Base-by-base conservation (phyloP, 1,284 basidiomycete genomes). In the Thelephora terrestris region DNA sequence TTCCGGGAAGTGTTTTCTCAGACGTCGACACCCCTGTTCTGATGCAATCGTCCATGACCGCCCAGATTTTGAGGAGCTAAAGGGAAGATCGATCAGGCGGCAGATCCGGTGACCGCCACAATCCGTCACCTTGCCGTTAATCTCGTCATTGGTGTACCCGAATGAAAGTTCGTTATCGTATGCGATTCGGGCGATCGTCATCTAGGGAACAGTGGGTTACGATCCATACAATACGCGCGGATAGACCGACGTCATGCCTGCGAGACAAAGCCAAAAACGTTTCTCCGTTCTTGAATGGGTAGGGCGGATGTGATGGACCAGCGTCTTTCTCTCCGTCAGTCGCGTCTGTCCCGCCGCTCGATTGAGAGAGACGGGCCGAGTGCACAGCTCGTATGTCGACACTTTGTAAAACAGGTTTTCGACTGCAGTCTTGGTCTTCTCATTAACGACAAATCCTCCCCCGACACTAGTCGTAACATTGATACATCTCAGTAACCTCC, bases 351-450 rank as follows among this genome's bases (percentile, higher is more conserved):
- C 70, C 55, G 20, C 70, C 75, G 58, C 85, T 79, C 5, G 69
- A 71, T 57, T 89, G 87, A 54, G 88, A 79, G 23, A 91, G 68
- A 27, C 94, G 78, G 23, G 85, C 83, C 18, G 78, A 79, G 47
- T 86, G 83, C 5, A 94, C 93, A 10, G 74, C 73, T 45, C 72
- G 70, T 62, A 92, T 89, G 61, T 92, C 79, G n/a, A 94, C 87
- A 16, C 90, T 63, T 92, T 92, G 74, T 97, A 97, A 64, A 91
- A 97, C 54, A 97, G 64, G 63, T 98, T 97, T 68, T 98, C 94
- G 58, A 91, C 85, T 57, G 88, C 82, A 88, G 65, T 81, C 71
- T 91, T 85, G 2, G 89, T 92, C 61, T 88, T 87, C 25, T 91
- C 87, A 55, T 92, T 92, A 17, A 91, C 89, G 10, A 93, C 90